Base-by-base conservation (phyloP, 768 basidiomycete species). In the Dendrothele bispora region DNA sequence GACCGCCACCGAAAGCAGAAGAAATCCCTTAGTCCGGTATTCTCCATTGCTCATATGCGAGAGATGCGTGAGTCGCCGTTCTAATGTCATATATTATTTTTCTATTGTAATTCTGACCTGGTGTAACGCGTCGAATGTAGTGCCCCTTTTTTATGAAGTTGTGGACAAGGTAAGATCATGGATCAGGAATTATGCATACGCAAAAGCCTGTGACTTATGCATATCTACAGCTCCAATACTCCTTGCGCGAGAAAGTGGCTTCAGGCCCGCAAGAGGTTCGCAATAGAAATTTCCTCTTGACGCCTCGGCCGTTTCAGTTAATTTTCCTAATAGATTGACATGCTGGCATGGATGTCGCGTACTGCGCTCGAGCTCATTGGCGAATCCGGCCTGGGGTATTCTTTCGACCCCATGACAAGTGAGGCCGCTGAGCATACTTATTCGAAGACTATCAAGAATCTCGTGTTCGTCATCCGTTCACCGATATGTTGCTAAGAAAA, bases 291-390 rank as follows among this genome's bases (percentile, higher is more conserved):
- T 25, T 24, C 5, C 2, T 11, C 15, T 39, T n/a, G n/a, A n/a
- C n/a, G 20, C 14, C 15, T 20, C 28, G 37, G 48, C 17, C 37
- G n/a, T n/a, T n/a, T n/a, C n/a, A n/a, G 12, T 3, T 14, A 14
- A 25, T 5, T 11, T 24, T 11, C 7, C 24, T 25, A n/a, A 14
- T 53, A 66, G 50, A 49, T 63, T 37, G 60, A 71, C 26, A 46
- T 72, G 29, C 51, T 70, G 21, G 46, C 41, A 4, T 72, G 68
- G 69, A 61, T 67, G 59, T 58, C 62, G 25, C 63, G 70, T 15
- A 60, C 65, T 11, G 64, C 70, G n/a, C 60, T 72, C 25, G 70
- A 72, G 40, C 55, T 71, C 34, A 62, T 73, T 32, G 69, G 68
- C 3, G 65, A 69, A 53, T 63, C 61, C 11, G 67, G 71, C 2